These are phyloP conservation scores for Trypanosoma cruzi DNA, from an alignment of 208 protist genomes.

Conservation along the genomic window DNA sequence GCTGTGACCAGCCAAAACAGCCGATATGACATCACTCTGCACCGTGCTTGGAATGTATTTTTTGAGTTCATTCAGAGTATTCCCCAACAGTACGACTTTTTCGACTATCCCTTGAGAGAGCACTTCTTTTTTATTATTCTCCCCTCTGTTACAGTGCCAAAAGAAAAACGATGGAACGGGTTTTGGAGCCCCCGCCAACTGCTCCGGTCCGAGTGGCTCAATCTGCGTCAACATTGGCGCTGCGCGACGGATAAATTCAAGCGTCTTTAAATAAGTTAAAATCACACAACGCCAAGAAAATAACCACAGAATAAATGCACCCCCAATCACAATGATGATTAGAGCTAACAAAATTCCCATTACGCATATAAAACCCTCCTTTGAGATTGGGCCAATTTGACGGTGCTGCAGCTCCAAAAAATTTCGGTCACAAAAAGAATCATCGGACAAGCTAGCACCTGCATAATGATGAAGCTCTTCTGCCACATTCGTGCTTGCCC, in stretches of 20 bases:
- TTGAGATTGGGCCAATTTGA: slow-evolving; percentile 27
- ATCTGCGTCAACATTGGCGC: slow-evolving; percentile 5
- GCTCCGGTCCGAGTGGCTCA: background rate
- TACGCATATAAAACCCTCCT: slow-evolving; percentile 29
- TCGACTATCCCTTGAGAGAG: slow-evolving; percentile 7
- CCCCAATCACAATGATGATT: slow-evolving; percentile 20
- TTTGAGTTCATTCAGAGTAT: slow-evolving; percentile 3
- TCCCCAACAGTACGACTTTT: slow-evolving; percentile 13
- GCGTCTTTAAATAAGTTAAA: slow-evolving; percentile 3
- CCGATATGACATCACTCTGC: background rate
- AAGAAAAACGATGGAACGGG: background rate
- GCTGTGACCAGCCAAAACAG: background rate
- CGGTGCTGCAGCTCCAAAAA: background rate
- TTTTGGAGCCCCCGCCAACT: slow-evolving; percentile 1
- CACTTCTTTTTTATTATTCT: slow-evolving; percentile 1
- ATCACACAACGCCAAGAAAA: slow-evolving; percentile 21
- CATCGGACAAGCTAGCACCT: background rate
- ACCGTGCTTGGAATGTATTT: slow-evolving; percentile 4
- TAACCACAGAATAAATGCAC: slow-evolving; percentile 4
- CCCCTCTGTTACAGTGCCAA: background rate
- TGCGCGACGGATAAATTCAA: slow-evolving; percentile 12
- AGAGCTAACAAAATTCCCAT: slow-evolving; percentile 32
- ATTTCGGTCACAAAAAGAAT: background rate
- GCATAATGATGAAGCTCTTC: background rate
- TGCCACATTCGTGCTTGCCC: slow-evolving; percentile 16